Base-by-base conservation (phyloP, 1,284 basidiomycete species). In the Ceraceosorus guamensis region DNA sequence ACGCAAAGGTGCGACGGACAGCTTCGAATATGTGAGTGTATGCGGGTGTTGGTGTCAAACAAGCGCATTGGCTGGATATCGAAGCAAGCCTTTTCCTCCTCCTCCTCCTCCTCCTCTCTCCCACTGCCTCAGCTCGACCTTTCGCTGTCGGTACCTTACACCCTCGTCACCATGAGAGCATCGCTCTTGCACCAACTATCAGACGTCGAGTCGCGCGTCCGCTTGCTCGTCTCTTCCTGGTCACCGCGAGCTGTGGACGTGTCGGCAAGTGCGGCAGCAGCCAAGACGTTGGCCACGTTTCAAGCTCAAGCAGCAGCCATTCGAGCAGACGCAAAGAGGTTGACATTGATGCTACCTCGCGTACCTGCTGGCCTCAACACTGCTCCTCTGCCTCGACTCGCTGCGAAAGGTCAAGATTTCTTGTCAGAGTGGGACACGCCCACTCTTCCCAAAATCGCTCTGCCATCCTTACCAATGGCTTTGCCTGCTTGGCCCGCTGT, bases 101-200 rank as follows among this genome's bases (percentile, higher is more conserved):
- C n/a, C n/a, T n/a, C n/a, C n/a, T n/a, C n/a, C n/a, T n/a, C n/a
- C n/a, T n/a, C n/a, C n/a, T n/a, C n/a, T n/a, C n/a, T n/a, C n/a
- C 60, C 62, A 10, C n/a, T n/a, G n/a, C n/a, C n/a, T n/a, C 63
- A 68, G 35, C 66, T 70, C 47, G 67, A 70, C 48, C 58, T 70
- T 13, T 61, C 67, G 1, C 56, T 51, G 1, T 66, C 66, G 11
- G 47, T 70, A 37, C 67, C 67, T 1, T 70, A 66, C 50, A 60
- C 66, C 39, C 61, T 70, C 18, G 61, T 60, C 7, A 60, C 67
- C 39, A 41, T 68, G n/a, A 59, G 66, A 32, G 50, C 59, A 3
- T 66, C 68, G 39, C 47, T 70, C 35, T 54, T 68, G 5, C 57
- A 61, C 0, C 65, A 70, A 34, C 61, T 65, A 18, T 56, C 62